phyloP scores from a whole-genome alignment of 2,329 filamentous ascomycete species.

The Penicillium nordicum region DNA sequence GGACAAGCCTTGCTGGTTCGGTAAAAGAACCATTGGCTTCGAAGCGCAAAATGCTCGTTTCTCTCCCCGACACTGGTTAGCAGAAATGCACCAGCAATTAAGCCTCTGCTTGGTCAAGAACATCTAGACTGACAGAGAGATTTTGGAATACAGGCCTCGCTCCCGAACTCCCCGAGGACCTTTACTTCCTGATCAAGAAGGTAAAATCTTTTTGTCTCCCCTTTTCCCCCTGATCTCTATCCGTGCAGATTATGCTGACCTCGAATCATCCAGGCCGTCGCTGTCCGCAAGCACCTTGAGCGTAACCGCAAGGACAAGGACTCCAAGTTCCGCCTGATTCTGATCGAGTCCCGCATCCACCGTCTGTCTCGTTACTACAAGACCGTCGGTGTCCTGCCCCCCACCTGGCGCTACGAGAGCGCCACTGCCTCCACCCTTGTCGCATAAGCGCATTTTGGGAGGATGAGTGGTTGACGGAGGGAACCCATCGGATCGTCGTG shows the following conservation, averaged over 20 bases:
- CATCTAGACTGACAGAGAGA: slow-evolving; percentile 81
- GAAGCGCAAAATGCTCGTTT: slow-evolving; percentile 6
- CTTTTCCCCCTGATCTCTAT: not conserved
- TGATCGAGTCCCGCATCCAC: slow-evolving; percentile 99
- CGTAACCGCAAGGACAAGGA: slow-evolving; percentile 99
- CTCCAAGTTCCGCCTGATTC: slow-evolving; percentile 99
- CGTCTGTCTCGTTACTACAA: slow-evolving; percentile 99
- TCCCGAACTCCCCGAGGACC: slow-evolving; percentile 97
- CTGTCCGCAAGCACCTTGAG: slow-evolving; percentile 99
- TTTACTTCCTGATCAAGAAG: slow-evolving; percentile 99
- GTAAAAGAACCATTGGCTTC: slow-evolving; percentile 1
- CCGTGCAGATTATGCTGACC: slow-evolving; percentile 3
- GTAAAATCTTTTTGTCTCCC: slow-evolving; percentile 46
- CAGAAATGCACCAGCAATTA: slow-evolving; percentile 38
- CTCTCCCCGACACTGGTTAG: slow-evolving; percentile 22
- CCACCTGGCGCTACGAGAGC: slow-evolving; percentile 98
- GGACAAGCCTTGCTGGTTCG: slow-evolving; percentile 9
- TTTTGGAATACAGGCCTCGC: slow-evolving; percentile 82
- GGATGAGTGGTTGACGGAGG: slow-evolving; percentile 19
- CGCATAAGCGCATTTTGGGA: slow-evolving; percentile 59
- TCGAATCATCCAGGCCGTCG: slow-evolving; percentile 66
- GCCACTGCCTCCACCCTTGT: slow-evolving; percentile 93
- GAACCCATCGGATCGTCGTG: slow-evolving; percentile 12
- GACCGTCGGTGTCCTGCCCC: slow-evolving; percentile 77
- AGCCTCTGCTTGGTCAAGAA: slow-evolving; percentile 82